Conservation (phyloP, 768 basidiomycete species). For the Ramaria rubella region DNA sequence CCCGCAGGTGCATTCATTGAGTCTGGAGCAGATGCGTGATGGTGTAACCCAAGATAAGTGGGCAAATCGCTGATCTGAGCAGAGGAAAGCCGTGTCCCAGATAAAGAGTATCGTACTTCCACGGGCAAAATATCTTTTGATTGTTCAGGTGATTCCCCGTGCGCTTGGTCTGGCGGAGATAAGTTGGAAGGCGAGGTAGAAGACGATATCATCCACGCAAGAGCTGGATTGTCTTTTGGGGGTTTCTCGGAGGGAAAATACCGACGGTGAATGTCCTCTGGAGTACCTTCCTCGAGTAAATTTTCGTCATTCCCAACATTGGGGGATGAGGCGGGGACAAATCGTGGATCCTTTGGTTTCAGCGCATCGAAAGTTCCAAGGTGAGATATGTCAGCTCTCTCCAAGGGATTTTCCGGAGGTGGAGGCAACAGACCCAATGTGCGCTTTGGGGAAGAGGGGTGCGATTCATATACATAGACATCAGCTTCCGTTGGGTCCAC, state of each 20-base stretch:
- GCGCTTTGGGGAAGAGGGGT: conserved; percentile 66
- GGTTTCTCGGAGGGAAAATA: conserved; percentile 64
- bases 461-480: conserved; percentile 78
- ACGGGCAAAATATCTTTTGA: conserved; percentile 11
- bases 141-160: neutral
- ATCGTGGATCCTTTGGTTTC: neutral
- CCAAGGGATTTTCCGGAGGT: conserved; percentile 19
- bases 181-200: conserved; percentile 5
- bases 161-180: neutral
- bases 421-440: conserved; percentile 51
- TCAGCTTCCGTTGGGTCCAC: conserved; percentile 69
- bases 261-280: conserved; percentile 75
- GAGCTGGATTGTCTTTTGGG: conserved; percentile 58
- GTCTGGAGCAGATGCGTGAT: conserved; percentile 59
- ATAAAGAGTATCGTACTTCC: conserved; percentile 19
- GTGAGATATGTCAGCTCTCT: conserved; percentile 1
- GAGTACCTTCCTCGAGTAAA: conserved; percentile 61
- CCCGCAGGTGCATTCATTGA: conserved; percentile 58
- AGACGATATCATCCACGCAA: conserved; percentile 69
- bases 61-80: conserved; percentile 54
- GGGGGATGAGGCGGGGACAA: neutral
- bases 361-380: neutral
- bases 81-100: conserved; percentile 61
- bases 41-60: conserved; percentile 83
- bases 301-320: conserved; percentile 15